phyloP scores from a whole-genome alignment of 306 rosid species.

The Crotalaria pallida region DNA sequence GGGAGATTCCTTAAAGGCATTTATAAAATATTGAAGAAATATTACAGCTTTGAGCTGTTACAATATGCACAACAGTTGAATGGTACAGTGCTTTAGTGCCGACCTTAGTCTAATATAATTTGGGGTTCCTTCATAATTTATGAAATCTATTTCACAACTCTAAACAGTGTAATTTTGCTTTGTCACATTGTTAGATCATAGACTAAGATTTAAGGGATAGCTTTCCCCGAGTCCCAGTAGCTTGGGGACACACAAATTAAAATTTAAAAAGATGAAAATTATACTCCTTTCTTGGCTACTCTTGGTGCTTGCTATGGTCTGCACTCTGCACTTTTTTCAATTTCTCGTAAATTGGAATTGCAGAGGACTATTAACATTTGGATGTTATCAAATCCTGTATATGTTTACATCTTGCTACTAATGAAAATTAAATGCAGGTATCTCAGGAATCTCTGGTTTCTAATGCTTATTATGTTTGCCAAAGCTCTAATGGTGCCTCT shows the following conservation, averaged over 20 bases:
- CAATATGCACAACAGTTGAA: not conserved
- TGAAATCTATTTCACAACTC: not conserved
- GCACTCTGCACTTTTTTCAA: not conserved
- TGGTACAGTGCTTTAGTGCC: not conserved
- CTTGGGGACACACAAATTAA: not conserved
- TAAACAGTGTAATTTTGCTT: not conserved
- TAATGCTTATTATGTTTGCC: conserved; percentile 18
- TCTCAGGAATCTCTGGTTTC: conserved; percentile 19
- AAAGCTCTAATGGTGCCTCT: conserved; percentile 3
- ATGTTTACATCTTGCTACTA: not conserved
- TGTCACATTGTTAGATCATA: not conserved
- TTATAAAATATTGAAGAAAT: too few relatives aligned
- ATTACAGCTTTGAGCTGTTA: not conserved
- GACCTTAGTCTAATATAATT: not conserved
- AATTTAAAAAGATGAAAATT: not conserved
- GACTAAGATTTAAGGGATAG: not conserved
- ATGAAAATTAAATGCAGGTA: conserved; percentile 18
- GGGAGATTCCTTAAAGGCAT: too few relatives aligned
- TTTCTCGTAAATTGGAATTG: not conserved
- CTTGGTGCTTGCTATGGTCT: not conserved
- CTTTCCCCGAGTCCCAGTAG: too few relatives aligned
- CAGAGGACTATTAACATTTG: not conserved
- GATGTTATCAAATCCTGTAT: not conserved
- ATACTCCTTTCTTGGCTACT: not conserved
- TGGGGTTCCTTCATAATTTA: not conserved